These are phyloP conservation scores for Panicum miliaceum DNA, from an alignment of 176 grass and related monocot species.

Conservation along the genomic window DNA sequence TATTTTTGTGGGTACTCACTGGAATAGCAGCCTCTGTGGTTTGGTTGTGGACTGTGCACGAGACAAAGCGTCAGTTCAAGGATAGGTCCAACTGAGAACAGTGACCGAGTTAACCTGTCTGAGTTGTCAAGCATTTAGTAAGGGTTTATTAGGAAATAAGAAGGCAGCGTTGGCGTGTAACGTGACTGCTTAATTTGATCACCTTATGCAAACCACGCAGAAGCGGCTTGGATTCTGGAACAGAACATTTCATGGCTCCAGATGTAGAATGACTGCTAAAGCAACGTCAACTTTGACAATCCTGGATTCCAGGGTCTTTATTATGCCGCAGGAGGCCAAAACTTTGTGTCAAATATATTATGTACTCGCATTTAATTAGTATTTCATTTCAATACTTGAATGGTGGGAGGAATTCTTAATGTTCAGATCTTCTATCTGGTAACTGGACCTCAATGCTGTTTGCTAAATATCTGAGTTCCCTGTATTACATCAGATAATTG, in stretches of 20 bases:
- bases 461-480: neutral
- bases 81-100: neutral
- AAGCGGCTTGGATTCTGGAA: neutral
- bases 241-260: neutral
- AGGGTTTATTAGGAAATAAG: neutral
- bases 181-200: neutral
- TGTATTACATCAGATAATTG: constrained; percentile 15
- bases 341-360: neutral
- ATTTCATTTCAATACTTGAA: neutral
- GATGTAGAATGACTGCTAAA: constrained; percentile 4
- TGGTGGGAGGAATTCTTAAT: neutral
- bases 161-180: neutral
- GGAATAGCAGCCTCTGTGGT: neutral
- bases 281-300: neutral
- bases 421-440: constrained; percentile 31
- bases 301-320: neutral
- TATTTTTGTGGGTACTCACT: neutral
- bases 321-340: neutral
- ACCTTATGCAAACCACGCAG: constrained; percentile 2
- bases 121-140: constrained; percentile 2
- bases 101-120: neutral
- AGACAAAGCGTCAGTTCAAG: neutral
- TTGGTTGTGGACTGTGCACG: neutral
- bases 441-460: constrained; percentile 3
- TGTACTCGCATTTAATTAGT: neutral